Base-by-base conservation (phyloP, 495 filamentous ascomycete genomes). In the Chaetomium cochliodes region DNA sequence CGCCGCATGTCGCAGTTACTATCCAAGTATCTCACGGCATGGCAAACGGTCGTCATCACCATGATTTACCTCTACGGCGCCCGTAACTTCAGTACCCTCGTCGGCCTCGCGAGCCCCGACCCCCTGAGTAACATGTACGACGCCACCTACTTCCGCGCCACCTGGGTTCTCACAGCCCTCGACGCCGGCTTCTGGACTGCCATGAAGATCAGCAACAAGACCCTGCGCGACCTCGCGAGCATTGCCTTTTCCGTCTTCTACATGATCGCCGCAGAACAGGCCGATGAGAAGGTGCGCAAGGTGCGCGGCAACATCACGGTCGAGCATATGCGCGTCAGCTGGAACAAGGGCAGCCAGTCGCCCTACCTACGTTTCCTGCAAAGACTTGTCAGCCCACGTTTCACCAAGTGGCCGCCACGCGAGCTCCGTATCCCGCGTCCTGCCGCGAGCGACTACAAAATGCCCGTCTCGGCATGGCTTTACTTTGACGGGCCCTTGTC, bases 151-250 rank as follows among this genome's bases (percentile, higher is more conserved):
- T 98, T 97, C 77, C 88, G 96, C 54, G 96, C 94, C 70, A 98
- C 94, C 80, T 98, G 93, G 94, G 86, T 97, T 25, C 88, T 93
- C 46, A 98, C 94, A 0, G 94, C 92, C 0, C 75, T 98, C 62
- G 94, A 98, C 73, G 94, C 94, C 12, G 94, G 94, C 0, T 98
- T 97, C 75, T 98, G 94, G 94, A 96, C 92, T 0, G 96, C 94
- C 6, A 98, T 98, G 94, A 88, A 86, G 60, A 90, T 98, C 57
- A 84, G 84, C 53, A 85, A 81, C 60, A 93, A 91, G 69, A 92
- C 90, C 89, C 72, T 96, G 20, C 82, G 91, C 26, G 93, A 98
- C 73, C 70, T 96, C 18, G 84, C 87, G 5, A 92, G 89, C 65
- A 81, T 98, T 23, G 81, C 90, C 25, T 98, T 97, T 72, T 88